Base-by-base conservation (phyloP, 306 rosid species). In the Castanopsis chinensis region DNA sequence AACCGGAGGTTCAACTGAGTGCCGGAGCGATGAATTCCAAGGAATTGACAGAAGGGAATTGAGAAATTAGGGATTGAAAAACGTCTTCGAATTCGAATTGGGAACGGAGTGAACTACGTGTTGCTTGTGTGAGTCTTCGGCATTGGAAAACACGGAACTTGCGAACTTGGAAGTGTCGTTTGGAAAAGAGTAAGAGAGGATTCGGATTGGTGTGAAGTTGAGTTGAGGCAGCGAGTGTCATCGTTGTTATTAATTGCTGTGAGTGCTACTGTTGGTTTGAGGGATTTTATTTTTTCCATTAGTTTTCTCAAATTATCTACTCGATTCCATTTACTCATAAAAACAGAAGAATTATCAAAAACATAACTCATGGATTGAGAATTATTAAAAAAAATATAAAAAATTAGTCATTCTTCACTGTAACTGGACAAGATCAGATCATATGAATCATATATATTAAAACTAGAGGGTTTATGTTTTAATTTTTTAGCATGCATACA, bases 1-100 rank as follows among this genome's bases (percentile, higher is more conserved):
- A 83, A 71, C 88, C 93, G 52, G 97, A 92, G 80, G 88, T 84
- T 68, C 91, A 78, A 4, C 92, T 94, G 63, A 94, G 72, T 1
- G 88, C 85, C 10, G 97, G 91, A 78, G 97, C 83, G 11, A 89
- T 30, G 43, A 90, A 77, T 30, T 89, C 77, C 25, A 90, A 77
- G 0, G 94, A 82, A 41, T 78, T 80, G 2, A 81, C 73, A 43
- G 87, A 86, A 55, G 88, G 82, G 33, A 69, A 74, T 21, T 77
- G 88, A 0, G 92, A 14, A 10, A 85, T 45, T 19, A 93, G 77
- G 76, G 59, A 80, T 63, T 80, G 76, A 78, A 91, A 84, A 11
- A 88, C 69, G 68, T 78, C 80, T 4, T 82, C 79, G 43, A 88
- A 82, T 4, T 82, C 73, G 55, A 88, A 82, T 0, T 91, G 82